A percentile compares a stretch with the other conserved stretches of the same genome.
Conservation (phyloP, 768 basidiomycete species). For the Mycena capillaripes region DNA sequence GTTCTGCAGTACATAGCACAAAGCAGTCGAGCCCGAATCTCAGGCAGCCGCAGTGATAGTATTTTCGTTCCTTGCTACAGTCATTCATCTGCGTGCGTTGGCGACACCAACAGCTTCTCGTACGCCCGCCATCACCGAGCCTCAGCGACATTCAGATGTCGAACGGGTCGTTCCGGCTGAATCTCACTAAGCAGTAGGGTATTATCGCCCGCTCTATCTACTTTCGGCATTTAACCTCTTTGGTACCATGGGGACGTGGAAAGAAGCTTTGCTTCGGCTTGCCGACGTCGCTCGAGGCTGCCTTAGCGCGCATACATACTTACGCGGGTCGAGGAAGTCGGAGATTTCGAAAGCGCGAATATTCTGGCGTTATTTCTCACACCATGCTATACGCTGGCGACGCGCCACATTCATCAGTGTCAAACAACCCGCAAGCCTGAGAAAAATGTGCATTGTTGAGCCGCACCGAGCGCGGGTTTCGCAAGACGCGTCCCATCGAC, state of each 20-base stretch:
- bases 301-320: background rate
- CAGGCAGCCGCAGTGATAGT: background rate
- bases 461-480: background rate
- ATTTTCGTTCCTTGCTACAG: background rate
- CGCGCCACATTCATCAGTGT: conserved; percentile 23
- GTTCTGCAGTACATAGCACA: background rate
- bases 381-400: background rate
- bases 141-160: background rate
- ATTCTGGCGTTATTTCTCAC: background rate
- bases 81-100: background rate
- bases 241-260: background rate
- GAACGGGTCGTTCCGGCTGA: background rate
- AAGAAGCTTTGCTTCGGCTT: background rate
- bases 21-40: background rate
- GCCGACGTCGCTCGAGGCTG: conserved; percentile 6
- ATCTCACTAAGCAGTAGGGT: background rate
- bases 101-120: conserved; percentile 14
- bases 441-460: background rate
- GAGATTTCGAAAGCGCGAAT: background rate
- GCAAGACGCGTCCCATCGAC: background rate
- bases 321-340: conserved; percentile 10
- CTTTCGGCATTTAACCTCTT: background rate
- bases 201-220: background rate
- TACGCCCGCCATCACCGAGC: conserved; percentile 1
- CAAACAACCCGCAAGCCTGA: background rate